These are phyloP conservation scores for Tulasnella sp. DNA, from an alignment of 768 basidiomycete genomes.

Conservation along the genomic window DNA sequence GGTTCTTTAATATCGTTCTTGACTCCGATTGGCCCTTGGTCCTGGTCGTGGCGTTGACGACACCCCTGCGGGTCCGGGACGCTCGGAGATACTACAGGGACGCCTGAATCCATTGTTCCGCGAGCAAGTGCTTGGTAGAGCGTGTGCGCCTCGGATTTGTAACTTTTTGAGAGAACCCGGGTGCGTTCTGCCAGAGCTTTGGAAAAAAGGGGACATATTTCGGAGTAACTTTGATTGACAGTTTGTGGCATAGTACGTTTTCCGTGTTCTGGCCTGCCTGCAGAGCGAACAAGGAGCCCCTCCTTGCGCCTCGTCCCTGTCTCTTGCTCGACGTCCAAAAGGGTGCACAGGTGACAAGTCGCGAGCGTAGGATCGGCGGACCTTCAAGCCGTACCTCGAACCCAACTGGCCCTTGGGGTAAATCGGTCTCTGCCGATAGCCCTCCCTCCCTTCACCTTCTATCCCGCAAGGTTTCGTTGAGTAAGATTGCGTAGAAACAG, in stretches of 20 bases:
- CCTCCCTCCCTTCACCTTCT: neutral
- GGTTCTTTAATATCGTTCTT: neutral
- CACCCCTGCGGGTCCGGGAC: neutral
- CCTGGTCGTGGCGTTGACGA: neutral
- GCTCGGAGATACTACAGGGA: conserved; percentile 5
- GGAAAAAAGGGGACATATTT: neutral
- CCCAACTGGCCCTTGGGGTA: neutral
- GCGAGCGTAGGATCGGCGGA: conserved; percentile 1
- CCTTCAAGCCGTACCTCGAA: neutral
- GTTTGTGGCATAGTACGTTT: neutral
- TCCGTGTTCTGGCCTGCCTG: neutral
- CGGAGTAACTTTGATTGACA: conserved; percentile 11
- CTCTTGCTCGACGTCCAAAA: neutral
- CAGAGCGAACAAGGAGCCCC: neutral
- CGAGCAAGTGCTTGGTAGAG: neutral
- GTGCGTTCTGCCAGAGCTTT: neutral
- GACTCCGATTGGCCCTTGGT: neutral
- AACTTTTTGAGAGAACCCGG: no score
- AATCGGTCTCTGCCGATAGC: neutral
- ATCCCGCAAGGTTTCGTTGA: neutral
- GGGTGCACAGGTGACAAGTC: neutral
- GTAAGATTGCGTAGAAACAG: conserved; percentile 7
- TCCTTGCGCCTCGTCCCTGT: neutral
- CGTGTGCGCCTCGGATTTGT: neutral
- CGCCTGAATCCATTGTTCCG: neutral